phyloP scores from a whole-genome alignment of 1,139 yeast genomes.

The Geotrichum bryndzae region DNA sequence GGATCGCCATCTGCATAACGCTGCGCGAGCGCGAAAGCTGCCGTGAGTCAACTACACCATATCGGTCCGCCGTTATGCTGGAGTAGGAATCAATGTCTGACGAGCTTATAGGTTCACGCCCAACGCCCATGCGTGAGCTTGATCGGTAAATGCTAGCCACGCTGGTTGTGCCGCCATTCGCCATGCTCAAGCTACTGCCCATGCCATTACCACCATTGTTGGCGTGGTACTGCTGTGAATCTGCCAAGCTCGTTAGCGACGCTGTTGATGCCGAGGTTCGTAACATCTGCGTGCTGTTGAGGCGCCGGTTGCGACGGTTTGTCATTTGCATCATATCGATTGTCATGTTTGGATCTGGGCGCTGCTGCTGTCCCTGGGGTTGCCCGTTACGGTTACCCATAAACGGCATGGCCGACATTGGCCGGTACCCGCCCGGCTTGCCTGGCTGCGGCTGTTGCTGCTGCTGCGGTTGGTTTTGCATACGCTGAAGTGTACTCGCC shows the following conservation, averaged over 20 bases:
- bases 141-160: not conserved
- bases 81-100: not conserved
- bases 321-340: slow-evolving; percentile 7
- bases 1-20: slow-evolving; percentile 2
- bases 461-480: not conserved
- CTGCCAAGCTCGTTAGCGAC: slow-evolving; percentile 1
- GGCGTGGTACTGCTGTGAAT: slow-evolving; percentile 1
- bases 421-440: not conserved
- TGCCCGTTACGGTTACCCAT: not conserved
- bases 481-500: slow-evolving; percentile 1
- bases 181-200: not conserved
- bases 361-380: not conserved
- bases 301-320: slow-evolving; percentile 2
- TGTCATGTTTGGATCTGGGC: not conserved
- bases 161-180: not conserved
- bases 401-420: not conserved
- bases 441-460: not conserved
- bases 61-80: slow-evolving; percentile 2
- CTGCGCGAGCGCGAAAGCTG: slow-evolving; percentile 12
- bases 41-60: slow-evolving; percentile 15
- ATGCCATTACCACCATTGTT: not conserved
- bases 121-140: not conserved
- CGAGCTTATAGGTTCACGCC: not conserved
- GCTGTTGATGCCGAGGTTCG: slow-evolving; percentile 5
- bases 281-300: not conserved